Percentiles rank a stretch among this genome's conserved stretches.
Evolutionary conservation across 1,284 basidiomycete species (phyloP).

Genomic region (Megacollybia platyphylla): DNA sequence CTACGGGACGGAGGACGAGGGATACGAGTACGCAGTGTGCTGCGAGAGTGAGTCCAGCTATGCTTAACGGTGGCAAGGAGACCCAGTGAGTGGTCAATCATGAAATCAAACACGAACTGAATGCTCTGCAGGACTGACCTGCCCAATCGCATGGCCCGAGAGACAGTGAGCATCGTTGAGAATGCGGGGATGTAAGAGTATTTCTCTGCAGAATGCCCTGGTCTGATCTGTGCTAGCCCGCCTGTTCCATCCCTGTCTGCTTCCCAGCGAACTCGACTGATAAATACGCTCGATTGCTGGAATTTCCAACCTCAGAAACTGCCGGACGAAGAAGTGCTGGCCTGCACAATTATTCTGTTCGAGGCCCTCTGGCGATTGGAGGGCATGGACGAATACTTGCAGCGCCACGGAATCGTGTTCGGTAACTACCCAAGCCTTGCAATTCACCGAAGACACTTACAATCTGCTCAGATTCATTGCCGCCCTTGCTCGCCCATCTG

Average conservation of each 20-base stretch:
- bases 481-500: background rate
- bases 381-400: constrained; percentile 56
- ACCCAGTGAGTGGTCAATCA: no score
- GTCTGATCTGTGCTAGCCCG: background rate
- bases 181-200: no score
- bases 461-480: background rate
- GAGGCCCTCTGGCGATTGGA: constrained; percentile 62
- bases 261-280: constrained; percentile 33
- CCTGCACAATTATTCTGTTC: constrained; percentile 72
- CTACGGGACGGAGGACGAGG: no score
- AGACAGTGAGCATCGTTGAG: no score
- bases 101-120: no score
- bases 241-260: constrained; percentile 16
- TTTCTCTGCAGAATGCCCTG: no score
- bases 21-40: no score
- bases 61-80: no score
- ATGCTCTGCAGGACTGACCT: no score
- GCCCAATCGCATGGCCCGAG: no score
- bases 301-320: constrained; percentile 79
- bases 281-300: constrained; percentile 66
- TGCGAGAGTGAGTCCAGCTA: no score
- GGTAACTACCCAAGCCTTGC: background rate
- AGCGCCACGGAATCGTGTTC: background rate
- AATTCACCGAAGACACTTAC: background rate
- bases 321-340: constrained; percentile 67